Percentiles rank a stretch among this genome's conserved stretches.
These are phyloP conservation scores for Solanum pimpinellifolium DNA, from an alignment of 257 asterid genomes.

Conservation along the genomic window DNA sequence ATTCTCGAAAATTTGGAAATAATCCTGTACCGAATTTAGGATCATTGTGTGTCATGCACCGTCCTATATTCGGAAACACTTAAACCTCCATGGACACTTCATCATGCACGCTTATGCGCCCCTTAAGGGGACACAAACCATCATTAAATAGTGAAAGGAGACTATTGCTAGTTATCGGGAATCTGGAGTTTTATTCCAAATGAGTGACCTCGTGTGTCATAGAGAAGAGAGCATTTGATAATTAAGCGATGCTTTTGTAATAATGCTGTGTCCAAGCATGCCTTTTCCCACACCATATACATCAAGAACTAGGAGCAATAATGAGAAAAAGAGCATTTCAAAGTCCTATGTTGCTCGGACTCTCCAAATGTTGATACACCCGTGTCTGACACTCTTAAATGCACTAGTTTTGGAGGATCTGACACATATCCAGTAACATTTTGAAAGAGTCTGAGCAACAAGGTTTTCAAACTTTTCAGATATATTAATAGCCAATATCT, in stretches of 20 bases:
- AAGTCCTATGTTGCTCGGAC: neutral
- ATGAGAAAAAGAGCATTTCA: neutral
- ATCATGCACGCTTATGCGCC: neutral
- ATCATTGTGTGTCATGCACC: neutral
- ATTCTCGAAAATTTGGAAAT: neutral
- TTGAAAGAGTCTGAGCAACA: neutral
- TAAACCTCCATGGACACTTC: neutral
- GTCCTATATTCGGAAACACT: neutral
- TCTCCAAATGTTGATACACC: neutral
- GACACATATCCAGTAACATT: accelerated
- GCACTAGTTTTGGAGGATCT: neutral
- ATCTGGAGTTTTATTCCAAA: neutral
- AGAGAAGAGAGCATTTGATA: neutral
- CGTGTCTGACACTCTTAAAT: neutral
- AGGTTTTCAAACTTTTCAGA: neutral
- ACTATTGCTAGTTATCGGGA: neutral
- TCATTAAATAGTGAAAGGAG: neutral
- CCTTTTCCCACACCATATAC: neutral
- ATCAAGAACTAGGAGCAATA: neutral
- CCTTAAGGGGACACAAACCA: neutral
- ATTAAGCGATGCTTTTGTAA: neutral
- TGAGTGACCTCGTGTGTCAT: neutral
- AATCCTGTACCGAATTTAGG: neutral
- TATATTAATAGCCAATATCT: neutral
- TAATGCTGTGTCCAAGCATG: neutral